Base-by-base conservation (phyloP, 208 protist species). In the Leishmania gerbilli region DNA sequence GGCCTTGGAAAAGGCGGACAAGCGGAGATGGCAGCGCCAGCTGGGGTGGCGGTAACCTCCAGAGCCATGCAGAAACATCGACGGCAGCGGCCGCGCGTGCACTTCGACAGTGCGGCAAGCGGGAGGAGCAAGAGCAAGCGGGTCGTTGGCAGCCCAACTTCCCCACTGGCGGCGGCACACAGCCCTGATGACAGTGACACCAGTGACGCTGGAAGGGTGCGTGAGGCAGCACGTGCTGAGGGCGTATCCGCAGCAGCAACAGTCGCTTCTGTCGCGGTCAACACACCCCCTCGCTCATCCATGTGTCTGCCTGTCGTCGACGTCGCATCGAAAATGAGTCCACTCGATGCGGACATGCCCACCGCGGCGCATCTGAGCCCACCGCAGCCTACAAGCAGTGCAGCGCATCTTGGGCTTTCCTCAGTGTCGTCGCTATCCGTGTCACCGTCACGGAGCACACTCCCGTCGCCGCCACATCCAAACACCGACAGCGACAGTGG, bases 281-380 rank as follows among this genome's bases (percentile, higher is more conserved):
- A 8, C 17, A 71, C 65, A 17, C 65, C 65, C 40, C 65, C 65
- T 47, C 65, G 40, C 65, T 9, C 40, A 42, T 8, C 67, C 13
- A 2, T 13, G 6, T n/a, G 11, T 27, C 19, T 1, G 67, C 40
- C 40, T 37, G 24, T 15, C 8, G 40, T 53, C 37, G 68, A 5
- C 13, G 68, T 11, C 19, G 55, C 6, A 13, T 42, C 79, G 56
- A 5, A 42, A n/a, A 62, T 37, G 72, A 21, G 13, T 34, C 60
- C 58, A 31, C 6, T 58, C 7, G 81, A 80, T 27, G 79, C 79
- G 3, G 76, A 62, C 11, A 79, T 77, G 8, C 79, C 79, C 8
- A 75, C 76, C 45, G 58, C 68, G 0, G 40, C 45, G 34, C 62
- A 83, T 51, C 62, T 81, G 40, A 83, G 40, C 15, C 71, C 55